phyloP scores from a whole-genome alignment of 2,329 filamentous ascomycete species.

The Cytospora schulzeri region DNA sequence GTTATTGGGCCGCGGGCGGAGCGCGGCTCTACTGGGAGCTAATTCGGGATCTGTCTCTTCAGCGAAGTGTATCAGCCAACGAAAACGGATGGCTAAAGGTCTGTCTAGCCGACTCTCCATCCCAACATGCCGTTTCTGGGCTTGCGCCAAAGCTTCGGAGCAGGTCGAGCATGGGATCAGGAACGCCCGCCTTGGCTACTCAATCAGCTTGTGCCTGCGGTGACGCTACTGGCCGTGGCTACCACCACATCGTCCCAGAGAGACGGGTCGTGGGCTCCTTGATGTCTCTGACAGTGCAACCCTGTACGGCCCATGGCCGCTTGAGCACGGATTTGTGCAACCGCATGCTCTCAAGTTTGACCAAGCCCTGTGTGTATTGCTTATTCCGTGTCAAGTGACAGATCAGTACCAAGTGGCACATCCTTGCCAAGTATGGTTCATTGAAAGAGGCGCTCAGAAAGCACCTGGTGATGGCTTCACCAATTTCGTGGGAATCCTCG shows the following conservation, averaged over 20 bases:
- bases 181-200: slow-evolving; percentile 1
- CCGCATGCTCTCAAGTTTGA: not conserved
- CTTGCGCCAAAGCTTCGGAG: slow-evolving; percentile 1
- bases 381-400: slow-evolving; percentile 1
- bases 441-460: not conserved
- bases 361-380: not conserved
- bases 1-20: not conserved
- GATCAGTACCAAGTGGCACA: slow-evolving; percentile 10
- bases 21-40: slow-evolving; percentile 4
- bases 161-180: not conserved
- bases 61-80: slow-evolving; percentile 11
- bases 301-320: not conserved
- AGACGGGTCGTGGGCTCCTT: not conserved
- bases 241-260: slow-evolving; percentile 1
- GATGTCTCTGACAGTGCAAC: not conserved
- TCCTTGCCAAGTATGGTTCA: not conserved
- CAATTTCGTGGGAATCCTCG: not conserved
- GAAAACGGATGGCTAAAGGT: not conserved
- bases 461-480: not conserved
- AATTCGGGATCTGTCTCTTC: not conserved
- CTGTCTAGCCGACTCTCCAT: not conserved
- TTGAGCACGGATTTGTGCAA: not conserved
- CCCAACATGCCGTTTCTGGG: slow-evolving; percentile 3
- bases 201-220: slow-evolving; percentile 2
- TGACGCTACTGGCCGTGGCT: not conserved